Evolutionary conservation across 352 stramenopile genomes (phyloP).

Genomic region (Globisporangium cystogenes): DNA sequence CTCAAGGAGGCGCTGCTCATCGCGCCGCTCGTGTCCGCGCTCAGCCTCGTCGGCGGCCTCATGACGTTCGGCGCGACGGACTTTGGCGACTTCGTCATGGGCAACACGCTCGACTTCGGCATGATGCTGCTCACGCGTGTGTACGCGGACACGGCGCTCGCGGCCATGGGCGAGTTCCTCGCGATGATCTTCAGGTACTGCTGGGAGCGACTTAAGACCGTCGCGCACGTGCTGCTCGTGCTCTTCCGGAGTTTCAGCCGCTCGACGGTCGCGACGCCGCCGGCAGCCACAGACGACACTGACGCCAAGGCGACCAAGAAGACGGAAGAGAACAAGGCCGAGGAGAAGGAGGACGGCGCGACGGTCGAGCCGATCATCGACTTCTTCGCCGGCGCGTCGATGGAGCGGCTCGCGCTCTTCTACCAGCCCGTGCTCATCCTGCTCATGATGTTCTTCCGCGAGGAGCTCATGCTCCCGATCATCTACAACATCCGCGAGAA

Average conservation of each 20-base stretch:
- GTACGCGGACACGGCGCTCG: slow-evolving; percentile 86
- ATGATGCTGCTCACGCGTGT: slow-evolving; percentile 93
- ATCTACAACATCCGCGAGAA: slow-evolving; percentile 96
- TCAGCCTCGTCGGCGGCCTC: slow-evolving; percentile 88
- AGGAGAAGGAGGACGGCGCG: slow-evolving; percentile 62
- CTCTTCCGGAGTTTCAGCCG: slow-evolving; percentile 52
- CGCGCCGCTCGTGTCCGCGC: slow-evolving; percentile 83
- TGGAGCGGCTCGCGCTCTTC: slow-evolving; percentile 89
- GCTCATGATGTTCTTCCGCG: slow-evolving; percentile 94
- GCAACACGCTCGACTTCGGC: slow-evolving; percentile 93
- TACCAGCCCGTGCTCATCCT: slow-evolving; percentile 94
- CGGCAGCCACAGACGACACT: not conserved
- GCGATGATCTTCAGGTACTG: slow-evolving; percentile 31
- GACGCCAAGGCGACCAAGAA: slow-evolving; percentile 4
- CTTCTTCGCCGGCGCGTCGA: slow-evolving; percentile 89
- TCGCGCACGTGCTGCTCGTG: slow-evolving; percentile 23
- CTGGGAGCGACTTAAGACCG: slow-evolving; percentile 30
- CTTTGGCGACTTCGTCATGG: slow-evolving; percentile 96
- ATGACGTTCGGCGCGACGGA: slow-evolving; percentile 95
- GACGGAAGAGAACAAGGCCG: slow-evolving; percentile 29
- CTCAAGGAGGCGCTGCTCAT: slow-evolving; percentile 91
- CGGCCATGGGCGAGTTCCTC: slow-evolving; percentile 64
- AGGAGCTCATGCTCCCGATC: slow-evolving; percentile 91
- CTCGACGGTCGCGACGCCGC: slow-evolving; percentile 21
- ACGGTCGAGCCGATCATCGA: slow-evolving; percentile 97